phyloP scores from a whole-genome alignment of 345 rosid genomes.

The Camelina neglecta region DNA sequence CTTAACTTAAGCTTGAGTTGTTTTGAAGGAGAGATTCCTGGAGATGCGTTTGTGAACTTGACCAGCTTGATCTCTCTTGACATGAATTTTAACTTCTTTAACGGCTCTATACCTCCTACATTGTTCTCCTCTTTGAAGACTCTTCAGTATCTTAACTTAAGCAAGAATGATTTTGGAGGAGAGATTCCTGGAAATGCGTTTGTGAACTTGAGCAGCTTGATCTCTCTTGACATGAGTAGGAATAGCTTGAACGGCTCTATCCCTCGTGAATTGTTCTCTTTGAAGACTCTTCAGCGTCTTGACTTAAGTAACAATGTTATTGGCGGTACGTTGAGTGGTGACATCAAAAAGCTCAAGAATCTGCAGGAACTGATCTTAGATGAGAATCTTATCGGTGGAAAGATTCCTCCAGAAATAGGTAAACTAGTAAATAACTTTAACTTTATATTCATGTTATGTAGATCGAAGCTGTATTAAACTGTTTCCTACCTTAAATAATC shows the following conservation, averaged over 20 bases:
- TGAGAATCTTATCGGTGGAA: slow-evolving; percentile 37
- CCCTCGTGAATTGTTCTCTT: slow-evolving; percentile 41
- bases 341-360: slow-evolving; percentile 32
- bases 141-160: too few species aligned
- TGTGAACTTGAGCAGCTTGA: too few species aligned
- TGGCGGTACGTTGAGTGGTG: slow-evolving; percentile 29
- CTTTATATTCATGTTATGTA: too few species aligned
- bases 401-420: slow-evolving; percentile 47
- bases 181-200: too few species aligned
- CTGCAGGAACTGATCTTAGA: slow-evolving; percentile 38
- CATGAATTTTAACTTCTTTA: too few species aligned
- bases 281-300: slow-evolving; percentile 37
- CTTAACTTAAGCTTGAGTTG: slow-evolving; percentile 1
- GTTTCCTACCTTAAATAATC: neutral
- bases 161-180: too few species aligned
- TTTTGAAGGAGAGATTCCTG: slow-evolving; percentile 40
- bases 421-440: neutral
- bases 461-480: neutral
- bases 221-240: neutral
- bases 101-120: too few species aligned
- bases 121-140: too few species aligned
- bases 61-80: slow-evolving; percentile 22
- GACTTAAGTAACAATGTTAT: slow-evolving; percentile 37
- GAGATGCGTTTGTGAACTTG: slow-evolving; percentile 43
- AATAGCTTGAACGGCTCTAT: slow-evolving; percentile 23